phyloP scores from a whole-genome alignment of 345 rosid species.

The Adansonia digitata region DNA sequence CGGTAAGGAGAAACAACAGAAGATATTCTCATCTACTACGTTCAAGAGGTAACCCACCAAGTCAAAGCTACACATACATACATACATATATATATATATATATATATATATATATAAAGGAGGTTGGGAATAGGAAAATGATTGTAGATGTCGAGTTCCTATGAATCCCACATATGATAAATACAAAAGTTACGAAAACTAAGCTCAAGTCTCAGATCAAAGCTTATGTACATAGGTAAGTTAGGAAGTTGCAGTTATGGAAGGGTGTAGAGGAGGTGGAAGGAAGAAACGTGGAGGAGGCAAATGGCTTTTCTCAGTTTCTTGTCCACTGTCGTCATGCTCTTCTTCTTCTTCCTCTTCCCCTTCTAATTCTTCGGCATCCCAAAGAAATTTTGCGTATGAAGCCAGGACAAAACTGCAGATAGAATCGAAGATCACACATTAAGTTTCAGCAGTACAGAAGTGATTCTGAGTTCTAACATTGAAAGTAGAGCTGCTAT shows the following conservation, averaged over 20 bases:
- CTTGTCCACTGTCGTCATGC: background rate
- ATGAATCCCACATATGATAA: too few relatives aligned
- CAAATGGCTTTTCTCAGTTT: constrained; percentile 3
- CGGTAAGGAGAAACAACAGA: too few relatives aligned
- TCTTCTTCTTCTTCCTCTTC: constrained; percentile 21
- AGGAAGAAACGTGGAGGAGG: constrained; percentile 25
- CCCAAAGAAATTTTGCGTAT: constrained; percentile 74
- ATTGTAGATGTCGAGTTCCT: too few relatives aligned
- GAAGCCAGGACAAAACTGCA: constrained; percentile 66
- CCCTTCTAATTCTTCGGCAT: constrained; percentile 47
- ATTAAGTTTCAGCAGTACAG: background rate
- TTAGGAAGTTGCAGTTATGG: constrained; percentile 18
- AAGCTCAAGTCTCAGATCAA: too few relatives aligned
- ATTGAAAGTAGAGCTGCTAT: background rate
- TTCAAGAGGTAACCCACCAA: too few relatives aligned
- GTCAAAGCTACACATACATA: too few relatives aligned
- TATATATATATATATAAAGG: too few relatives aligned
- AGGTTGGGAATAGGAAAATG: too few relatives aligned
- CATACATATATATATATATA: too few relatives aligned
- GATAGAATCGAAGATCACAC: background rate
- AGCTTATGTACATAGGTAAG: background rate
- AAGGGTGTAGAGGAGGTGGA: constrained; percentile 9
- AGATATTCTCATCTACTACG: too few relatives aligned
- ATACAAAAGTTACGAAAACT: too few relatives aligned
- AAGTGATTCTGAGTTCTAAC: background rate